Evolutionary conservation across 2,329 filamentous ascomycete genomes (phyloP).

Genomic region (Chrysoporthe cubensis): DNA sequence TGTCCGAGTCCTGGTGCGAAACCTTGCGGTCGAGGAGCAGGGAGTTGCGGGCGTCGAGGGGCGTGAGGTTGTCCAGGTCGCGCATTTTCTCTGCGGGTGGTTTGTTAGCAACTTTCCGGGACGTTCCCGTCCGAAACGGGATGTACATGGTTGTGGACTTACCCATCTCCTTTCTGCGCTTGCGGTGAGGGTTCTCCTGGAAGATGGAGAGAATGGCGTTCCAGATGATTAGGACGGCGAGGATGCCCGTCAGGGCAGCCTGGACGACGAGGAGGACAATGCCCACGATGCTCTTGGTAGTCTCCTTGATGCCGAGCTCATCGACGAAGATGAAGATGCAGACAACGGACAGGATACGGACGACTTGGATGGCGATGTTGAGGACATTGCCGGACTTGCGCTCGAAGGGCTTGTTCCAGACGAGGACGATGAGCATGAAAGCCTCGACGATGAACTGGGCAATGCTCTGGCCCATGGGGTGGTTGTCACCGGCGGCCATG

Average conservation of each 20-base stretch:
- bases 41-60: slow-evolving; percentile 84
- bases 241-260: slow-evolving; percentile 76
- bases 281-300: slow-evolving; percentile 91
- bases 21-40: slow-evolving; percentile 69
- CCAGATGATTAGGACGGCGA: slow-evolving; percentile 86
- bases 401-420: slow-evolving; percentile 87
- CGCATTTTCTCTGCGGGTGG: slow-evolving; percentile 70
- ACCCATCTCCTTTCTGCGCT: slow-evolving; percentile 87
- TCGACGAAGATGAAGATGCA: slow-evolving; percentile 95
- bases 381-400: slow-evolving; percentile 88
- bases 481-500: slow-evolving; percentile 82
- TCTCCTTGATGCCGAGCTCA: slow-evolving; percentile 85
- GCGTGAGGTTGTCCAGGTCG: slow-evolving; percentile 81
- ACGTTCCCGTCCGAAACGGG: not conserved
- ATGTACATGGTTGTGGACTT: slow-evolving; percentile 48
- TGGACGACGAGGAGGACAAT: slow-evolving; percentile 94
- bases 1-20: slow-evolving; percentile 41
- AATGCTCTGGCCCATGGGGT: slow-evolving; percentile 80
- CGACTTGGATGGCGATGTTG: slow-evolving; percentile 88
- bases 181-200: slow-evolving; percentile 88
- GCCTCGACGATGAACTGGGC: slow-evolving; percentile 82
- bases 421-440: slow-evolving; percentile 75
- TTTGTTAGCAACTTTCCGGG: slow-evolving; percentile 34
- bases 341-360: slow-evolving; percentile 83
- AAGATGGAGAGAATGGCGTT: slow-evolving; percentile 84